phyloP scores from a whole-genome alignment of 2,329 filamentous ascomycete species.

The Cordyceps cateniannulata region DNA sequence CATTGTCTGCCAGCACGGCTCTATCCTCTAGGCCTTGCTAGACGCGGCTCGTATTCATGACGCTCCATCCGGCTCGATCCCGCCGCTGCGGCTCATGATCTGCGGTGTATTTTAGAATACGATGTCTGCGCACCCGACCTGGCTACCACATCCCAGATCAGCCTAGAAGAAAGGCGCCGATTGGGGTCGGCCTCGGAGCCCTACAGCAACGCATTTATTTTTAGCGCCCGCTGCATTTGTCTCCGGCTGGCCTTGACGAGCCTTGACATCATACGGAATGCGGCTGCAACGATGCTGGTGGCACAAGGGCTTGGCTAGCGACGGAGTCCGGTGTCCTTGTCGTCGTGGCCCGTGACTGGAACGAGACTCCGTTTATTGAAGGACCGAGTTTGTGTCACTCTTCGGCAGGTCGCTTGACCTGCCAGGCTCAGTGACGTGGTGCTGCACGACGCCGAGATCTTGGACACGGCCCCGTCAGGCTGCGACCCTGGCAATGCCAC shows the following conservation, averaged over 20 bases:
- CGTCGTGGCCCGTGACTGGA: no score
- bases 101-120: background rate
- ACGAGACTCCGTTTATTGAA: no score
- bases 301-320: background rate
- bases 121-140: no score
- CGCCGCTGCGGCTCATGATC: background rate
- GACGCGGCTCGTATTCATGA: background rate
- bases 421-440: background rate
- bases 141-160: background rate
- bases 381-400: background rate
- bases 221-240: background rate
- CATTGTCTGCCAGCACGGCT: no score
- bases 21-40: background rate
- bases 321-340: background rate
- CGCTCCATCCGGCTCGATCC: background rate
- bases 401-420: background rate
- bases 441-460: background rate
- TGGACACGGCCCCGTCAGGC: background rate
- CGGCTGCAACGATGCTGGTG: background rate
- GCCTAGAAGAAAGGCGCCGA: background rate
- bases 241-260: background rate
- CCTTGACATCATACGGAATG: background rate
- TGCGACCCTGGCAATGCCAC: background rate
- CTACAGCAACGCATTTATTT: background rate
- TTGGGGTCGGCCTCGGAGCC: background rate